These are phyloP conservation scores for Sporisorium exsertum DNA, from an alignment of 1,284 basidiomycete species.

Conservation along the genomic window DNA sequence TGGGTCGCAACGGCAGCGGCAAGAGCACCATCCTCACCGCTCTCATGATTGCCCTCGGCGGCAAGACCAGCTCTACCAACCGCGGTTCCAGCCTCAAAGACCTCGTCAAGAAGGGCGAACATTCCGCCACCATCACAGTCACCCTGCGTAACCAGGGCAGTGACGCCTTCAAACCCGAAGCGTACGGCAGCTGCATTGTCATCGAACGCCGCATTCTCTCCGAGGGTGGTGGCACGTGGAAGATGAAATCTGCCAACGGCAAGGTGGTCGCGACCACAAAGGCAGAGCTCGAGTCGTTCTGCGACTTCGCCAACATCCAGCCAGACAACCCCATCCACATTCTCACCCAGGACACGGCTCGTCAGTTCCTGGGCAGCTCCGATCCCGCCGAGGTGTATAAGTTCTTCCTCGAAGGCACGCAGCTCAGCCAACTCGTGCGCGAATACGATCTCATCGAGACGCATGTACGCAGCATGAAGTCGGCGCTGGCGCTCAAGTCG, in stretches of 20 bases:
- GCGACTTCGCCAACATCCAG: conserved; percentile 95
- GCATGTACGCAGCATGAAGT: conserved; percentile 58
- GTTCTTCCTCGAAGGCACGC: conserved; percentile 93
- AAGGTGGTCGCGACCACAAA: conserved; percentile 81
- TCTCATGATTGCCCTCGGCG: conserved; percentile 91
- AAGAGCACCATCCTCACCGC: conserved; percentile 96
- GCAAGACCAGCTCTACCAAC: conserved; percentile 83
- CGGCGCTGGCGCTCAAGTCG: conserved; percentile 69
- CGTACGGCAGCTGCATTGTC: conserved; percentile 85
- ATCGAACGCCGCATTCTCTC: conserved; percentile 85
- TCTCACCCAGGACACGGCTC: conserved; percentile 73
- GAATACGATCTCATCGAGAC: conserved; percentile 82
- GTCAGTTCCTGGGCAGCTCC: conserved; percentile 88
- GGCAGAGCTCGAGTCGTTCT: conserved; percentile 86
- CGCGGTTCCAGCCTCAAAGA: conserved; percentile 87
- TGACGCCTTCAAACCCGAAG: conserved; percentile 84
- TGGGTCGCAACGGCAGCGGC: conserved; percentile 79
- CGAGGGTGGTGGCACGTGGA: conserved; percentile 82
- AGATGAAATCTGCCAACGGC: conserved; percentile 79
- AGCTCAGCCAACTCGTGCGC: conserved; percentile 85
- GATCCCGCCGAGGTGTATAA: conserved; percentile 86
- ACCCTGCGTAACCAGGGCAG: conserved; percentile 86
- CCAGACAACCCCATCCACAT: conserved; percentile 98
- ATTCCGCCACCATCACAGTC: conserved; percentile 82
- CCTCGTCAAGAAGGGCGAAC: conserved; percentile 88